Conservation (phyloP, 805 yeast genomes). For the Yamadazyma laniorum region DNA sequence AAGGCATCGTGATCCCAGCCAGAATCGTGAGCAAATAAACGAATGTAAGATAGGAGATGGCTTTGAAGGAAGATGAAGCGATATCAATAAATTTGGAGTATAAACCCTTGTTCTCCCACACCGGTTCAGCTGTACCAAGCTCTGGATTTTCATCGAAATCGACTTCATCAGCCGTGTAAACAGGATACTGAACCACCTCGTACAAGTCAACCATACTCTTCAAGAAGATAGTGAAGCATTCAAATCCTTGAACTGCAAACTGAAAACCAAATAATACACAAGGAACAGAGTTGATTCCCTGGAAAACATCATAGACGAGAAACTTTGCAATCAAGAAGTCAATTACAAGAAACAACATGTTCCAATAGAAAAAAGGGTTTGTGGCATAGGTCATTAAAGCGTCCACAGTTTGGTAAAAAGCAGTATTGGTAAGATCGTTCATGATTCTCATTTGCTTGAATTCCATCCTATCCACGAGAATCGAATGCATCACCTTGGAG, state of each 20-base stretch:
- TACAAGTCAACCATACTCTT: conserved; percentile 51
- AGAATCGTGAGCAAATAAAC: conserved; percentile 34
- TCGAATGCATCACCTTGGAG: conserved; percentile 74
- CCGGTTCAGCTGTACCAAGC: conserved; percentile 41
- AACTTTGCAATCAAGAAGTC: conserved; percentile 55
- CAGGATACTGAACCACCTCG: conserved; percentile 51
- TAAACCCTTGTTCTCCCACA: conserved; percentile 71
- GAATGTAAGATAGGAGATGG: conserved; percentile 29
- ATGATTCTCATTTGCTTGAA: conserved; percentile 27
- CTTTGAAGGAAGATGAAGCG: conserved; percentile 40
- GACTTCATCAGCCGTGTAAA: conserved; percentile 23
- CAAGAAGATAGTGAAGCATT: conserved; percentile 44
- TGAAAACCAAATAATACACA: conserved; percentile 74
- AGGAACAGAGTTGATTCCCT: conserved; percentile 50
- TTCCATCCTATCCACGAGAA: conserved; percentile 55
- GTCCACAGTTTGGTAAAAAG: conserved; percentile 11
- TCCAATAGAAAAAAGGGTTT: conserved; percentile 38
- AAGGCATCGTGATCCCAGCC: conserved; percentile 31
- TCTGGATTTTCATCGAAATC: conserved; percentile 25
- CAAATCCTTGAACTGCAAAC: conserved; percentile 61
- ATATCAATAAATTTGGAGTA: conserved; percentile 59
- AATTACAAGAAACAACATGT: conserved; percentile 41
- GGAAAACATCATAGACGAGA: conserved; percentile 56
- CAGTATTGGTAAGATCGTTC: conserved; percentile 20
- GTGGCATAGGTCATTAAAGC: conserved; percentile 29